Percentiles rank a stretch among this genome's conserved stretches.
These are phyloP conservation scores for Myxozyma kluyveri DNA, from an alignment of 805 yeast genomes.

Conservation along the genomic window DNA sequence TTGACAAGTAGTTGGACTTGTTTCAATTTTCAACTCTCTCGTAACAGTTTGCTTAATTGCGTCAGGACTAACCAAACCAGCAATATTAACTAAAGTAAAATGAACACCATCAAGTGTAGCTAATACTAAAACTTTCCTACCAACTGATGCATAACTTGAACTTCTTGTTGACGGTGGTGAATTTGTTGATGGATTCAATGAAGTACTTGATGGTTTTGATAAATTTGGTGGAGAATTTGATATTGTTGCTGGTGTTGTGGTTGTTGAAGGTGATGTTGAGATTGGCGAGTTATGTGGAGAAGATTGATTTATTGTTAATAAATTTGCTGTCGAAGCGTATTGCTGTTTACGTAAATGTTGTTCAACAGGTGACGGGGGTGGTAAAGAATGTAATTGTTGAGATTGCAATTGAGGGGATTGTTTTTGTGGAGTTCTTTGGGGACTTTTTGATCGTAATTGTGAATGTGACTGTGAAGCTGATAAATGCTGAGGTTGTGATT, in stretches of 20 bases:
- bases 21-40: slow-evolving; percentile 36
- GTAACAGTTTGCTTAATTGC: slow-evolving; percentile 47
- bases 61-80: slow-evolving; percentile 61
- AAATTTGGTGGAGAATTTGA: too few relatives aligned
- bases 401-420: neutral
- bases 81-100: slow-evolving; percentile 51
- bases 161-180: too few relatives aligned
- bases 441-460: neutral
- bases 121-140: slow-evolving; percentile 41
- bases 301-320: neutral
- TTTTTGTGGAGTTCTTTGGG: neutral
- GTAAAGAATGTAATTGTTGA: neutral
- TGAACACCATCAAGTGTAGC: slow-evolving; percentile 61
- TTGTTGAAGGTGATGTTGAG: neutral
- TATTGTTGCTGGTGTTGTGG: neutral
- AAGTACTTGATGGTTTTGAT: too few relatives aligned
- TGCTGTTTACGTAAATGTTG: too few relatives aligned
- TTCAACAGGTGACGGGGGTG: neutral
- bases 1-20: slow-evolving; percentile 24
- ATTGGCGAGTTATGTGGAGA: neutral
- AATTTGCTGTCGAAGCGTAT: neutral
- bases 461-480: neutral
- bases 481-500: neutral
- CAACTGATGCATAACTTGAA: too few relatives aligned
- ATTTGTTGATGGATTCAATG: too few relatives aligned